Evolutionary conservation across 371 early-diverging fungal species (phyloP).

Genomic region (Syncephalis plumigaleata): DNA sequence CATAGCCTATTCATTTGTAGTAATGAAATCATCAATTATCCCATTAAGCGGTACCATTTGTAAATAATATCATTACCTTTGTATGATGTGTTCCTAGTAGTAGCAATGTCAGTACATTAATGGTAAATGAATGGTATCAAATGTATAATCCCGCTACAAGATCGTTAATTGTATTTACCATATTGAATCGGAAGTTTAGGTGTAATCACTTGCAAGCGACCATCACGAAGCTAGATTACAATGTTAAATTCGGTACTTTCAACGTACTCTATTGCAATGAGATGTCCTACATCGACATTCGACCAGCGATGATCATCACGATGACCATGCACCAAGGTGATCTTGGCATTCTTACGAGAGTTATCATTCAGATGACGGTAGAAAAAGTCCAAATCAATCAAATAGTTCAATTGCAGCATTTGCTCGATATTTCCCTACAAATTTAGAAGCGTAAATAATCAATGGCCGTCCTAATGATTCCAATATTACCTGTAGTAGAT

Average conservation of each 20-base stretch:
- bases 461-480: too few relatives aligned
- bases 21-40: too few relatives aligned
- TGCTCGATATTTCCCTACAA: slow-evolving; percentile 10
- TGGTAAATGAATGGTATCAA: too few relatives aligned
- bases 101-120: slow-evolving; percentile 7
- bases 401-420: slow-evolving; percentile 26
- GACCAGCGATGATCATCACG: slow-evolving; percentile 13
- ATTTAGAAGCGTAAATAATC: too few relatives aligned
- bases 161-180: not conserved
- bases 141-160: too few relatives aligned
- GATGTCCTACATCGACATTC: slow-evolving; percentile 5
- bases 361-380: too few relatives aligned
- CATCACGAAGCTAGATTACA: not conserved
- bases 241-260: not conserved
- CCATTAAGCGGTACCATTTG: too few relatives aligned
- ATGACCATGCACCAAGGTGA: slow-evolving; percentile 11
- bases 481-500: too few relatives aligned
- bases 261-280: not conserved
- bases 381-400: slow-evolving; percentile 20
- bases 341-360: slow-evolving; percentile 6
- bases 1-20: slow-evolving; percentile 31
- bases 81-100: slow-evolving; percentile 40
- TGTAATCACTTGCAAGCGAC: not conserved
- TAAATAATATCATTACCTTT: slow-evolving; percentile 21
- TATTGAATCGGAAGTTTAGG: not conserved